A percentile compares a stretch with the other conserved stretches of the same genome.
phyloP scores from a whole-genome alignment of 2,329 filamentous ascomycete species.

The Fusarium sambucinum region DNA sequence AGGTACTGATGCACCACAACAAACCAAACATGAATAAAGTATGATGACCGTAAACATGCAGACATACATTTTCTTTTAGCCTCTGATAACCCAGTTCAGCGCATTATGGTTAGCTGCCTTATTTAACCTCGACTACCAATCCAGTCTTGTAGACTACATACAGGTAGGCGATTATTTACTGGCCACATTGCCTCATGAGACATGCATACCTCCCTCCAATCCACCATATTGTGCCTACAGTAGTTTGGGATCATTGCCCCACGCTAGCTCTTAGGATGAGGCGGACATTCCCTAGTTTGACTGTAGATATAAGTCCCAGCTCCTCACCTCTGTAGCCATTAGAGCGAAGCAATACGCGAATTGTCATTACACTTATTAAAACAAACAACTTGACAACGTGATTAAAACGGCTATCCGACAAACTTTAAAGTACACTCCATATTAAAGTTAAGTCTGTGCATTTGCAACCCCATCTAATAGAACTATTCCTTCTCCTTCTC shows the following conservation, averaged over 20 bases:
- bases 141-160: not conserved
- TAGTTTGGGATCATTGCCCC: constrained; percentile 19
- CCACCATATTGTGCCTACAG: not conserved
- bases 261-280: constrained; percentile 15
- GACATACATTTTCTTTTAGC: not conserved
- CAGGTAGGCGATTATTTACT: not conserved
- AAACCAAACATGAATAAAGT: constrained; percentile 8
- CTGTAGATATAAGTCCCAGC: not conserved
- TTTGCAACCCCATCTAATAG: not conserved
- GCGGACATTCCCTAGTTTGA: not conserved
- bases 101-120: constrained; percentile 2
- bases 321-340: not conserved
- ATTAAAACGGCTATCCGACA: not conserved
- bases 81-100: not conserved
- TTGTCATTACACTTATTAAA: not conserved
- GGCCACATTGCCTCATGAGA: constrained; percentile 26
- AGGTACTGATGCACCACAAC: constrained; percentile 21
- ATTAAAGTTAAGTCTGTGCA: not conserved
- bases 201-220: not conserved
- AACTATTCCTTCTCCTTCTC: not conserved
- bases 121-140: constrained; percentile 1
- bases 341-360: not conserved
- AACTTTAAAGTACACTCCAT: not conserved
- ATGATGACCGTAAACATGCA: constrained; percentile 15
- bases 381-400: not conserved